Evolutionary conservation across 2,329 filamentous ascomycete genomes (phyloP), one percentile per base, ranked within the genome.

Genomic region (Parastagonospora nodorum): DNA sequence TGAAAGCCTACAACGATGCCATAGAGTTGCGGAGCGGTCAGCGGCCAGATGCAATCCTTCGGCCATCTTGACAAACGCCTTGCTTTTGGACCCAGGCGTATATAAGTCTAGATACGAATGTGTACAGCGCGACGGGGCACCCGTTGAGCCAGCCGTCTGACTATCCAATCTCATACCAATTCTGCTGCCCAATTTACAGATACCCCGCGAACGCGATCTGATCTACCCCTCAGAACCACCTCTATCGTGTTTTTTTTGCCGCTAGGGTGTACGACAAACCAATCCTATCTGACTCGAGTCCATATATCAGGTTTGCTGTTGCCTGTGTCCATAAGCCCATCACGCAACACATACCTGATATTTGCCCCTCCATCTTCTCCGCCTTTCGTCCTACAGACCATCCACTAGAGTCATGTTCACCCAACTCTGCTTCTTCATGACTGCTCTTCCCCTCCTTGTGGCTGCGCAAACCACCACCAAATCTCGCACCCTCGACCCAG

Each of bases 401-500:
- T 37, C 32, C 14, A 4, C 32, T 8, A 12, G 15, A 39, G 50
- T 2, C 28, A 48, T 56, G 41, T 37, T 53, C 39, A 27, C 36
- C 28, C 35, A 27, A 12, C 9, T 47, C 14, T 8, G 56, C 14
- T 31, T 66, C 51, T 38, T 61, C 28, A 19, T 45, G 8, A 47
- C 51, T 27, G 15, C 58, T 38, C 42, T 63, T 19, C 27, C 53
- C 15, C 19, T 55, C 33, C 40, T 70, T 45, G 45, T 55, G 35
- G 53, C 64, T 31, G 41, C 60, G 32, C 37, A 61, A 19, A 69
- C 73, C 19, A 24, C 19, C 19, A 24, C 19, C 16, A 68, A 75
- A 46, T 77, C 78, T 51, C 68, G 63, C 50, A 75, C 76, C 27
- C 61, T 74, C 51, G 67, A 79, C 53, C 71, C 77, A 14, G 65